Conservation (phyloP, 805 yeast genomes). For the Saccharomycopsis sp. region DNA sequence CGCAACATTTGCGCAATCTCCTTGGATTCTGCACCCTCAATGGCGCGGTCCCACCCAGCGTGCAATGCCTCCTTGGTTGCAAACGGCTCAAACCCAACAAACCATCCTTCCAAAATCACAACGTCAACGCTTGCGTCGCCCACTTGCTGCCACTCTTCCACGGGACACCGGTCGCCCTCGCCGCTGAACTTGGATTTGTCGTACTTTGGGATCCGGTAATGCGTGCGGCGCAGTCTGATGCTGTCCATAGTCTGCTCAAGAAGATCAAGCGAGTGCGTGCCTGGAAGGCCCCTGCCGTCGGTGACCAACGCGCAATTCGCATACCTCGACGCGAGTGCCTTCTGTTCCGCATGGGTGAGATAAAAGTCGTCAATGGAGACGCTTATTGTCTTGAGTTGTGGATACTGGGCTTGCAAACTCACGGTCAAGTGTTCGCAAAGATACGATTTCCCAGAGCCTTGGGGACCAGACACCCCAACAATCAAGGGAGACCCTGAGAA, state of each 20-base stretch:
- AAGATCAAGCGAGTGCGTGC: slow-evolving; percentile 73
- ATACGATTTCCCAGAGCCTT: slow-evolving; percentile 71
- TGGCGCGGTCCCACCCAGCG: slow-evolving; percentile 17
- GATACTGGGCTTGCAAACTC: slow-evolving; percentile 30
- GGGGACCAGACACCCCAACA: slow-evolving; percentile 60
- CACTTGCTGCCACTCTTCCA: slow-evolving; percentile 32
- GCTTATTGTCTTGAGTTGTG: slow-evolving; percentile 33
- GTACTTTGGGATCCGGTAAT: slow-evolving; percentile 50
- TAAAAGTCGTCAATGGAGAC: slow-evolving; percentile 86
- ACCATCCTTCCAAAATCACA: slow-evolving; percentile 90
- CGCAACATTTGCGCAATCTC: slow-evolving; percentile 24
- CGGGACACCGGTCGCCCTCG: slow-evolving; percentile 62
- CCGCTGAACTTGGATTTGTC: slow-evolving; percentile 70
- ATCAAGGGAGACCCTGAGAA: slow-evolving; percentile 35
- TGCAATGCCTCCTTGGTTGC: slow-evolving; percentile 26
- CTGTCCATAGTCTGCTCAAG: slow-evolving; percentile 28
- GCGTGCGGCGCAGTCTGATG: slow-evolving; percentile 23
- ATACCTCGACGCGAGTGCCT: slow-evolving; percentile 31
- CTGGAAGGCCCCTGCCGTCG: slow-evolving; percentile 84
- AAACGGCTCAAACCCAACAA: slow-evolving; percentile 59
- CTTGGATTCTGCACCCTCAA: slow-evolving; percentile 12
- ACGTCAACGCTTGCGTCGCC: slow-evolving; percentile 45
- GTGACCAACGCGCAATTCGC: slow-evolving; percentile 43
- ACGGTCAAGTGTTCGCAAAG: slow-evolving; percentile 36
- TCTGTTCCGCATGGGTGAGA: slow-evolving; percentile 56